phyloP scores from a whole-genome alignment of 768 basidiomycete genomes.

The Fomitopsis pulvina region DNA sequence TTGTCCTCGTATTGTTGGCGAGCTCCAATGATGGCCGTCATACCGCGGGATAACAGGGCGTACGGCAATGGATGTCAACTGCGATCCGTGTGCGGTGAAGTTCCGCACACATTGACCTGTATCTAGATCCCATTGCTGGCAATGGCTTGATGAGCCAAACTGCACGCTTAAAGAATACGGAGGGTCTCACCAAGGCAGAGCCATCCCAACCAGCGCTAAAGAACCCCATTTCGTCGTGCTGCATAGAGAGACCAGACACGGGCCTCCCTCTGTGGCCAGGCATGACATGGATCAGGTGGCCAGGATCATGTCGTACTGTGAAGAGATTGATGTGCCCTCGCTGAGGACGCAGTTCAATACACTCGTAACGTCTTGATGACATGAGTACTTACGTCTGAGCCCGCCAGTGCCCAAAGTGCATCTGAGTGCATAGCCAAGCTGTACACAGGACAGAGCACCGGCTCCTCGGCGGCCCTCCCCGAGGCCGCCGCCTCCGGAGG shows the following conservation, averaged over 20 bases:
- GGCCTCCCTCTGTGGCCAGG: conserved; percentile 67
- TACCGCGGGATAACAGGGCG: conserved; percentile 48
- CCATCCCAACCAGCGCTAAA: conserved; percentile 96
- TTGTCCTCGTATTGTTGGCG: conserved; percentile 3
- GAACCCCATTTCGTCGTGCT: conserved; percentile 77
- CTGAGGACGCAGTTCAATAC: conserved; percentile 29
- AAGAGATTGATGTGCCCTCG: conserved; percentile 89
- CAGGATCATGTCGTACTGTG: conserved; percentile 90
- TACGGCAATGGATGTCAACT: conserved; percentile 75
- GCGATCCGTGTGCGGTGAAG: conserved; percentile 78
- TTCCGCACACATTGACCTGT: conserved; percentile 73
- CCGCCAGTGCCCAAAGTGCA: conserved; percentile 87
- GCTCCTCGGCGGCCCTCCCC: conserved; percentile 40
- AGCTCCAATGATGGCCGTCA: conserved; percentile 16
- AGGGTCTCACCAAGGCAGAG: conserved; percentile 62
- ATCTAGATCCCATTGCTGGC: conserved; percentile 96
- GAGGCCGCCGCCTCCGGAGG: conserved; percentile 23
- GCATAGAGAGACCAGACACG: conserved; percentile 78
- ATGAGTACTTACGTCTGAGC: conserved; percentile 58
- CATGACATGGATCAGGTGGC: conserved; percentile 65
- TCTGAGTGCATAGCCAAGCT: conserved; percentile 90
- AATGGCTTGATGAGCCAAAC: conserved; percentile 1
- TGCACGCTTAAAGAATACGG: background rate
- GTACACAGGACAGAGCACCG: conserved; percentile 67
- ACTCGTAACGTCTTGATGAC: background rate